Evolutionary conservation across 345 rosid species (phyloP).

Genomic region (Lepidium didymum): DNA sequence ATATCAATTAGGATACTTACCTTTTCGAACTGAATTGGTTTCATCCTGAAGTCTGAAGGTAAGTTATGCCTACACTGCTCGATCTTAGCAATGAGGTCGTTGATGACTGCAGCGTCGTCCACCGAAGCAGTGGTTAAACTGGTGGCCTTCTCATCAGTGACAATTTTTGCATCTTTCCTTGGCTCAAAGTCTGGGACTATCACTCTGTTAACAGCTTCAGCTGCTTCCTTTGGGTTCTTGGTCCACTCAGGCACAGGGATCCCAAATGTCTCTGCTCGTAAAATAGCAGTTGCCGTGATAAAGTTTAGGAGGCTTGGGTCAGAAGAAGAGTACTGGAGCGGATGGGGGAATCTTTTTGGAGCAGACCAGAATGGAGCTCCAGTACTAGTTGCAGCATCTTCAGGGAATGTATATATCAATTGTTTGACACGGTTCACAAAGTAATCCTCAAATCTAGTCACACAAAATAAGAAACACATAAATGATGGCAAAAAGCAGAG

Average conservation of each 20-base stretch:
- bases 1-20: constrained; percentile 16
- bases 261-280: constrained; percentile 82
- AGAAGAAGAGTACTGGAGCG: constrained; percentile 54
- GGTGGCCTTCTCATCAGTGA: constrained; percentile 64
- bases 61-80: constrained; percentile 39
- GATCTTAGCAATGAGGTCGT: constrained; percentile 39
- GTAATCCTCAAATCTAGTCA: constrained; percentile 79
- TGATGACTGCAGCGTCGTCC: constrained; percentile 52
- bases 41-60: constrained; percentile 53
- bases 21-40: constrained; percentile 71
- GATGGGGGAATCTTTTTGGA: constrained; percentile 65
- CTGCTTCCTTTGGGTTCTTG: constrained; percentile 41
- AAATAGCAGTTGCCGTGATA: constrained; percentile 59
- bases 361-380: constrained; percentile 80
- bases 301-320: constrained; percentile 73
- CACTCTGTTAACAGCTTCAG: constrained; percentile 52
- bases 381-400: constrained; percentile 67
- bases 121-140: constrained; percentile 33
- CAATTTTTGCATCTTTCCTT: constrained; percentile 51
- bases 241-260: constrained; percentile 74
- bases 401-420: constrained; percentile 71
- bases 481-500: background rate
- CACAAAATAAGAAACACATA: constrained; percentile 2
- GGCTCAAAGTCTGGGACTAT: constrained; percentile 66
- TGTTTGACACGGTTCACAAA: constrained; percentile 80